A percentile compares a stretch with the other conserved stretches of the same genome.
Evolutionary conservation across 192 early-diverging fungal genomes (phyloP).

Genomic region (Linnemannia exigua): DNA sequence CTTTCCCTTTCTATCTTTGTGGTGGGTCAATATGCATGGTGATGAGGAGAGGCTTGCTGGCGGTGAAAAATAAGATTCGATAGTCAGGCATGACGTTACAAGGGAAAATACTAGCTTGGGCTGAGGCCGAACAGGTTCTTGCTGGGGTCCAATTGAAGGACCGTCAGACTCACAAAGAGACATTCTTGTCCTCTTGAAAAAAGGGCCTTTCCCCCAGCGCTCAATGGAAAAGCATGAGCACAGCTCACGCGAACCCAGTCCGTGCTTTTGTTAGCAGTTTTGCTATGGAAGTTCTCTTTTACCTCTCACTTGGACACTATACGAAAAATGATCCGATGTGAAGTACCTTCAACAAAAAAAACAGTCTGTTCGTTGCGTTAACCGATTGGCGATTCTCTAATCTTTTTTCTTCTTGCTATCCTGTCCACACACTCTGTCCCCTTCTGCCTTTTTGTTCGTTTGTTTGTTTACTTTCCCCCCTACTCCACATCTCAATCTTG

Average conservation of each 20-base stretch:
- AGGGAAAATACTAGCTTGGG: no score
- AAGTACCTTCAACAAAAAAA: no score
- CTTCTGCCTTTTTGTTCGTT: background rate
- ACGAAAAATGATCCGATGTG: background rate
- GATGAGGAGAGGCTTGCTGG: background rate
- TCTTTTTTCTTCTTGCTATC: background rate
- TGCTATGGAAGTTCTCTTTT: background rate
- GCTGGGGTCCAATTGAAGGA: background rate
- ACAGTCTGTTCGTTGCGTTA: background rate
- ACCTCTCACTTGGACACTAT: background rate
- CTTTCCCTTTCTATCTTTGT: background rate
- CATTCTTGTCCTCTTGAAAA: no score
- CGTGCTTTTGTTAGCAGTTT: background rate
- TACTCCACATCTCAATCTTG: background rate
- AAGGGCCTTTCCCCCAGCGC: no score
- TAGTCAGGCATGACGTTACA: no score
- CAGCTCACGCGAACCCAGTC: background rate
- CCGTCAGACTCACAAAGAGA: background rate
- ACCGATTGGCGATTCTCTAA: slow-evolving; percentile 1
- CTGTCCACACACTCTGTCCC: background rate
- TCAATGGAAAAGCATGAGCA: background rate
- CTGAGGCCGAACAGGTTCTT: background rate
- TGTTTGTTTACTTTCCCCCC: background rate
- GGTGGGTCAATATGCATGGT: background rate
- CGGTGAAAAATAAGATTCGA: background rate